phyloP scores from a whole-genome alignment of 2,329 filamentous ascomycete species.

The Colletotrichum karsti region DNA sequence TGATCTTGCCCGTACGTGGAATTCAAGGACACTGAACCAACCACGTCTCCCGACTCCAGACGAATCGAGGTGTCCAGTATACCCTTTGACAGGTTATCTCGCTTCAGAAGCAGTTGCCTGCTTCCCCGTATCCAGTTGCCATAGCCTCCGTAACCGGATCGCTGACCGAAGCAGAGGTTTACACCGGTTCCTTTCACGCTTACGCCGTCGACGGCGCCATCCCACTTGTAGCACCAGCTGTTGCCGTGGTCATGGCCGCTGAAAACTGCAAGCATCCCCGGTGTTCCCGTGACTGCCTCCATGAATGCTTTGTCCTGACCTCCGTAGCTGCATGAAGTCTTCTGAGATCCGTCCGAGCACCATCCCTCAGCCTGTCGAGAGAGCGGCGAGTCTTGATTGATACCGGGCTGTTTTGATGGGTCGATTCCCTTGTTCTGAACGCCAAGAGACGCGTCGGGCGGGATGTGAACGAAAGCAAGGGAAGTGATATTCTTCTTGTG shows the following conservation, averaged over 20 bases:
- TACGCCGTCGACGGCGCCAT: conserved; percentile 44
- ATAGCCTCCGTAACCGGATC: conserved; percentile 76
- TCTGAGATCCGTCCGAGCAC: conserved; percentile 48
- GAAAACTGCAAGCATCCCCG: conserved; percentile 66
- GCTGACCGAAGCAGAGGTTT: conserved; percentile 69
- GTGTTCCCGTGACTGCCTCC: conserved; percentile 63
- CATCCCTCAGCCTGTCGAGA: conserved; percentile 53
- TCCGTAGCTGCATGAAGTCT: conserved; percentile 50
- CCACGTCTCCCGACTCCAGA: conserved; percentile 62
- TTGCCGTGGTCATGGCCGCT: conserved; percentile 74
- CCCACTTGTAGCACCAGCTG: conserved; percentile 65
- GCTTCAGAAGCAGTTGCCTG: conserved; percentile 60
- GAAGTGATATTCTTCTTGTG: conserved; percentile 50
- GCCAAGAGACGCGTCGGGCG: conserved; percentile 50
- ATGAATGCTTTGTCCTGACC: conserved; percentile 70
- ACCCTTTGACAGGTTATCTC: conserved; percentile 46
- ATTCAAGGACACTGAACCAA: conserved; percentile 64
- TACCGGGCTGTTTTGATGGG: conserved; percentile 48
- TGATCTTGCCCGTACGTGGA: conserved; percentile 64
- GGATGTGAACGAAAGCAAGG: conserved; percentile 59
- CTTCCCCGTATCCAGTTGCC: conserved; percentile 70
- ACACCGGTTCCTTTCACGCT: conserved; percentile 50
- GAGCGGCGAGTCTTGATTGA: conserved; percentile 51
- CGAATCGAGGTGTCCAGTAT: conserved; percentile 68
- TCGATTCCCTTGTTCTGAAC: conserved; percentile 48